phyloP scores from a whole-genome alignment of 306 rosid genomes.

The Rosa rugosa region DNA sequence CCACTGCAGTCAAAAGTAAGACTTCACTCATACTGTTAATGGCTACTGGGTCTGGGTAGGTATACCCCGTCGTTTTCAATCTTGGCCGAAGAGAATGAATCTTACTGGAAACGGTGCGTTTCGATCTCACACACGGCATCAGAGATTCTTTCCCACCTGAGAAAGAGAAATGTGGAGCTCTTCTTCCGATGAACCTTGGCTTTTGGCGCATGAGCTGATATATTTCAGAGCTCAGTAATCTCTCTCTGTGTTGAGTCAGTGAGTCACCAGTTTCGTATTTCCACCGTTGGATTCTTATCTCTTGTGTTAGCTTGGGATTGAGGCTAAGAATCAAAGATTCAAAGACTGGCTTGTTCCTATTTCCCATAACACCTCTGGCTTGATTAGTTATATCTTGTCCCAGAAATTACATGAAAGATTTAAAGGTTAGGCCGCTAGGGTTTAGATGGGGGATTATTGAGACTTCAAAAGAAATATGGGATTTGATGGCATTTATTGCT shows the following conservation, averaged over 20 bases:
- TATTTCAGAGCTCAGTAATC: background rate
- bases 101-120: slow-evolving; percentile 5
- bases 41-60: background rate
- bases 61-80: background rate
- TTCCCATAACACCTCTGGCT: slow-evolving; percentile 1
- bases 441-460: background rate
- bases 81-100: slow-evolving; percentile 19
- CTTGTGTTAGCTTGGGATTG: background rate
- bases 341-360: background rate
- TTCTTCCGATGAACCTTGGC: slow-evolving; percentile 6
- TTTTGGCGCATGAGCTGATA: slow-evolving; percentile 13
- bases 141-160: slow-evolving; percentile 35
- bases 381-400: slow-evolving; percentile 3
- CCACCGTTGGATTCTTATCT: slow-evolving; percentile 25
- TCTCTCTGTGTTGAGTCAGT: background rate
- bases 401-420: background rate
- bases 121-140: slow-evolving; percentile 23
- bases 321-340: background rate
- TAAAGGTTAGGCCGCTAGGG: background rate
- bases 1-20: slow-evolving; percentile 7
- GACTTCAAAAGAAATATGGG: background rate
- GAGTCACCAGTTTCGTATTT: background rate
- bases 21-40: slow-evolving; percentile 8
- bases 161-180: slow-evolving; percentile 1
- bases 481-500: background rate